Conservation (phyloP, 192 early-diverging fungal species). For the Tieghemiomyces parasiticus region DNA sequence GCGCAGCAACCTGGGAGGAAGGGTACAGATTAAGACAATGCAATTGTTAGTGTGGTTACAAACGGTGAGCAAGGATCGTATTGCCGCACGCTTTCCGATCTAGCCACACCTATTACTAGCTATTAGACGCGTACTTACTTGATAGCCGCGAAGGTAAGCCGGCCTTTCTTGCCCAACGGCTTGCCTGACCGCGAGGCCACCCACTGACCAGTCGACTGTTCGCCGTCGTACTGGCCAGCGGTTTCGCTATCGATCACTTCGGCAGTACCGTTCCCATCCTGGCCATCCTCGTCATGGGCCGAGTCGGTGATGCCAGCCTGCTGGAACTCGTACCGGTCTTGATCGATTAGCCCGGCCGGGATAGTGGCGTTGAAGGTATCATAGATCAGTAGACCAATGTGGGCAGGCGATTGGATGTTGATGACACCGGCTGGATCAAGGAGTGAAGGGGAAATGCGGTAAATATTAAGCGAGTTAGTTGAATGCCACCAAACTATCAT, state of each 20-base stretch:
- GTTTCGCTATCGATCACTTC: conserved; percentile 14
- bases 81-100: too few species aligned
- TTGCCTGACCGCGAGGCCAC: conserved; percentile 47
- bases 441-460: too few species aligned
- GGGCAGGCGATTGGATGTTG: conserved; percentile 86
- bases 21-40: too few species aligned
- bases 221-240: conserved; percentile 11
- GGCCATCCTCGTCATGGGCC: conserved; percentile 11
- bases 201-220: conserved; percentile 48
- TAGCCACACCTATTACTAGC: too few species aligned
- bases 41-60: too few species aligned
- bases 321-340: conserved; percentile 56
- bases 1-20: too few species aligned
- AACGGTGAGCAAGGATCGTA: too few species aligned
- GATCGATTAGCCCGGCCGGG: conserved; percentile 61
- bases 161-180: conserved; percentile 45
- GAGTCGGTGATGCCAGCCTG: conserved; percentile 27
- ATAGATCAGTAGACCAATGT: conserved; percentile 85
- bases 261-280: conserved; percentile 14
- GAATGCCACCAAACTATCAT: too few species aligned
- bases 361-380: conserved; percentile 95
- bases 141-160: conserved; percentile 54
- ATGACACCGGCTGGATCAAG: too few species aligned
- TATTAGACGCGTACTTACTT: conserved; percentile 47
- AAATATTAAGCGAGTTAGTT: too few species aligned